Conservation (phyloP, 345 rosid species). For the Populus pruinosa region DNA sequence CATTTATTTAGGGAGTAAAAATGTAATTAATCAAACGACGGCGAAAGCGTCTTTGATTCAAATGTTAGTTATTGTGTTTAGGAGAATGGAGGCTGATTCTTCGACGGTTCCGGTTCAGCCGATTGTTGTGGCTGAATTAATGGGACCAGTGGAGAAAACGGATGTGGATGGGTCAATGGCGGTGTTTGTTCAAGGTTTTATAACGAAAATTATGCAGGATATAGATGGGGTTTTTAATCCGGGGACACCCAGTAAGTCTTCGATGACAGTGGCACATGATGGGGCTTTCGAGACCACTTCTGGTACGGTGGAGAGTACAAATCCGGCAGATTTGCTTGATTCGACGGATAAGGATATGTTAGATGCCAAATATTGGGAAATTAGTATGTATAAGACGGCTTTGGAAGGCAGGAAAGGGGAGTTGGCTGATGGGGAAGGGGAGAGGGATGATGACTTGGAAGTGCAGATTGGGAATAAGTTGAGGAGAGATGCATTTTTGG, state of each 20-base stretch:
- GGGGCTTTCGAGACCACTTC: constrained; percentile 72
- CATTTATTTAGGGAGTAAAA: constrained; percentile 85
- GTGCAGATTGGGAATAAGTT: constrained; percentile 98
- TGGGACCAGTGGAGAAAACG: constrained; percentile 83
- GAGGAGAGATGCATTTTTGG: constrained; percentile 97
- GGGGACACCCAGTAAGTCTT: constrained; percentile 46
- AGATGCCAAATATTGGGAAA: constrained; percentile 99
- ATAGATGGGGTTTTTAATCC: constrained; percentile 67
- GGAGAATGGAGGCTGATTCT: constrained; percentile 99
- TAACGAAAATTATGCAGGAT: constrained; percentile 74
- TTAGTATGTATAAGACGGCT: constrained; percentile 98
- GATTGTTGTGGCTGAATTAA: constrained; percentile 94
- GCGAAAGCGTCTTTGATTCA: constrained; percentile 95
- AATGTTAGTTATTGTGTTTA: constrained; percentile 91
- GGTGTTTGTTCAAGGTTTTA: constrained; percentile 84
- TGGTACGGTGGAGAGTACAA: constrained; percentile 49
- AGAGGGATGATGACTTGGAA: constrained; percentile 90
- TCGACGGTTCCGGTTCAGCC: constrained; percentile 94
- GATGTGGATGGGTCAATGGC: constrained; percentile 74
- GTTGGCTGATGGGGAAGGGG: constrained; percentile 81
- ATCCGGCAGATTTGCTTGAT: constrained; percentile 65
- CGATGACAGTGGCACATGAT: constrained; percentile 48
- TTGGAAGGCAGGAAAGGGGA: constrained; percentile 99
- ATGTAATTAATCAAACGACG: constrained; percentile 85
- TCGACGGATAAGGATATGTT: constrained; percentile 91